Evolutionary conservation across 225 moss, liverwort and hornwort genomes (phyloP), one percentile per base, ranked within the genome.

Genomic region (Climacium dendroides): DNA sequence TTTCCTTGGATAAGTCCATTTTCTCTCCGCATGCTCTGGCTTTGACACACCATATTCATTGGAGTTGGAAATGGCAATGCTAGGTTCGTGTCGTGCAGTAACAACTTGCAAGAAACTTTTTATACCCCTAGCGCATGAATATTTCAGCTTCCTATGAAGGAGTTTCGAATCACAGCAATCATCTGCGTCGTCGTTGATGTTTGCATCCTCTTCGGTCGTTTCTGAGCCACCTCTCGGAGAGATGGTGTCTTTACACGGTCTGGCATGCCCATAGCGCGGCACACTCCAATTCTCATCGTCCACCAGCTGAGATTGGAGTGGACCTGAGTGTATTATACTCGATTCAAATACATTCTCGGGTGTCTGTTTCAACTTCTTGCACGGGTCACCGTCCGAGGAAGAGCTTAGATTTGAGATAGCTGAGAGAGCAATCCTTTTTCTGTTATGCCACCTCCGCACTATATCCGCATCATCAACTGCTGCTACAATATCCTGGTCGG

Each of bases 381-480:
- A 55, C 23, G 65, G 53, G 63, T 25, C 72, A 66, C 59, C 73
- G 29, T 85, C 66, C 18, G 60, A 67, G 63, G 87, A 83, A 73
- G 87, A 85, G 76, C 85, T 88, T 50, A 83, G 53, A 79, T 86
- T 87, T 57, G 89, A 79, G 67, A 73, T 70, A 55, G 65, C 79
- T 35, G 83, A 89, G 54, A 86, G 88, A 18, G 86, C 86, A 69
- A 87, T 53, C 78, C 88, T 89, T 86, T 91, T 92, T 41, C 92
- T 89, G 72, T 88, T 80, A n/a, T 86, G 86, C 91, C 88, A 89
- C 83, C 87, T 91, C 84, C 59, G 84, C 53, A 89, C 75, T 47
- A 86, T 78, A 78, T 82, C 82, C n/a, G n/a, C 71, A 63, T 85
- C 76, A 45, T 62, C 75, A 63, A 74, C 55, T 80, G 64, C 82